phyloP scores from a whole-genome alignment of 2,329 filamentous ascomycete genomes.

The Amesomyces nigricolor region DNA sequence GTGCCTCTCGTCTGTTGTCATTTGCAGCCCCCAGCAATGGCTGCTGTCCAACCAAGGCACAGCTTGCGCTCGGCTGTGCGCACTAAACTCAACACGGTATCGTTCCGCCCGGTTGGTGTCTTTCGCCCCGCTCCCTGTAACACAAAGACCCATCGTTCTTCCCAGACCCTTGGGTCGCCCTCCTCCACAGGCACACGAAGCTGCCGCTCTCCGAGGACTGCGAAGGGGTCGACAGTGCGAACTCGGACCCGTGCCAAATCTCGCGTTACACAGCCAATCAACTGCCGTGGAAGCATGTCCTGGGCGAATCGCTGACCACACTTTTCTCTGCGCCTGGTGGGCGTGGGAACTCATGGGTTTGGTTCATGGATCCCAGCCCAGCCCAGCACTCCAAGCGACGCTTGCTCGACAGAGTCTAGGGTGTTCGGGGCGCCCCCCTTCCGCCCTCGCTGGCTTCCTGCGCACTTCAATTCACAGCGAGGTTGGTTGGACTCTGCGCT shows the following conservation, averaged over 20 bases:
- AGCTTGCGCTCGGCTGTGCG: too few relatives aligned
- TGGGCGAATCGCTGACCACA: background rate
- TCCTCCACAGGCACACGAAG: background rate
- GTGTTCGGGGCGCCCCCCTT: background rate
- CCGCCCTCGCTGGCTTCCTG: background rate
- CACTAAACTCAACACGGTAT: too few relatives aligned
- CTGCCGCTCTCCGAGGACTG: too few relatives aligned
- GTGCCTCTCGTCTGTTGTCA: too few relatives aligned
- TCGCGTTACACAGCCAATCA: slow-evolving; percentile 1
- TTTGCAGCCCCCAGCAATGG: too few relatives aligned
- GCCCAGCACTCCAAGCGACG: slow-evolving; percentile 6
- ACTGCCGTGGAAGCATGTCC: background rate
- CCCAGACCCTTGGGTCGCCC: slow-evolving; percentile 22
- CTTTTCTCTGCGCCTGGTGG: too few relatives aligned
- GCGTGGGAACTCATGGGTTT: too few relatives aligned
- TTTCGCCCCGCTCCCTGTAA: too few relatives aligned
- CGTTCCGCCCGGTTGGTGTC: too few relatives aligned
- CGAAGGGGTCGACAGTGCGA: background rate
- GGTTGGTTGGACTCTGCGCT: background rate
- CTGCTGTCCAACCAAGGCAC: too few relatives aligned
- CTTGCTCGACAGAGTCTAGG: slow-evolving; percentile 15
- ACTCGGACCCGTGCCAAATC: background rate
- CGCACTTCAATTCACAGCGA: background rate
- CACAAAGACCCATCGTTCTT: background rate
- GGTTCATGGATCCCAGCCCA: background rate